Conservation (phyloP, 352 stramenopile species). For the Stramenopiles sp. region DNA sequence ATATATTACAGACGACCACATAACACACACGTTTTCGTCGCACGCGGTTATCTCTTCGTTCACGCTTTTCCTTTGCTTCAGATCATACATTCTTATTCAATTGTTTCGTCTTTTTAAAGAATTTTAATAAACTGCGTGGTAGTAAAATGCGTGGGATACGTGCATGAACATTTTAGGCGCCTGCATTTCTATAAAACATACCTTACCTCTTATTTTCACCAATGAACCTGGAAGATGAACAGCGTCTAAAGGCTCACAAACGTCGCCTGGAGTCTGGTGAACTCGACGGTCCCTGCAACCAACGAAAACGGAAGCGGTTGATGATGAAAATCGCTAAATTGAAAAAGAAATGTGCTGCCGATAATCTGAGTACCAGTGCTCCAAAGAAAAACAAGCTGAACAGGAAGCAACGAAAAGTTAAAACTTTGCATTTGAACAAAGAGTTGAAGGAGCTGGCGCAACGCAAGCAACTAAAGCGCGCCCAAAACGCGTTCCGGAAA, state of each 20-base stretch:
- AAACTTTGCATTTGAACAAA: background rate
- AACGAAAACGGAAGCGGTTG: background rate
- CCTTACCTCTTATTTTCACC: too few species aligned
- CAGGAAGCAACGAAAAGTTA: background rate
- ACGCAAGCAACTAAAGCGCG: background rate
- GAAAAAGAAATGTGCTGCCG: background rate
- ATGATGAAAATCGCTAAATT: background rate
- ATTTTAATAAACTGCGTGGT: too few species aligned
- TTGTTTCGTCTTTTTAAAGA: too few species aligned
- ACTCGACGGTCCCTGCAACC: background rate
- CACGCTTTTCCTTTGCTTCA: too few species aligned
- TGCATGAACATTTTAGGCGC: too few species aligned
- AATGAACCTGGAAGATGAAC: too few species aligned
- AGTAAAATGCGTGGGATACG: too few species aligned
- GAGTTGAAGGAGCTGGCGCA: background rate
- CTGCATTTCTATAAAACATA: too few species aligned
- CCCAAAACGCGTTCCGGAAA: background rate
- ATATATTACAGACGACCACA: too few species aligned
- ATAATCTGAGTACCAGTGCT: background rate
- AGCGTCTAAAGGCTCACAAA: background rate
- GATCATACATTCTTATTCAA: too few species aligned
- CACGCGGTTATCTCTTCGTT: too few species aligned
- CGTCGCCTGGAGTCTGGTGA: background rate
- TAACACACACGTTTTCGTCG: too few species aligned
- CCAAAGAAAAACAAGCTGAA: background rate